These are phyloP conservation scores for Triticum timopheevii DNA, from an alignment of 176 grass and related monocot species.

Conservation along the genomic window DNA sequence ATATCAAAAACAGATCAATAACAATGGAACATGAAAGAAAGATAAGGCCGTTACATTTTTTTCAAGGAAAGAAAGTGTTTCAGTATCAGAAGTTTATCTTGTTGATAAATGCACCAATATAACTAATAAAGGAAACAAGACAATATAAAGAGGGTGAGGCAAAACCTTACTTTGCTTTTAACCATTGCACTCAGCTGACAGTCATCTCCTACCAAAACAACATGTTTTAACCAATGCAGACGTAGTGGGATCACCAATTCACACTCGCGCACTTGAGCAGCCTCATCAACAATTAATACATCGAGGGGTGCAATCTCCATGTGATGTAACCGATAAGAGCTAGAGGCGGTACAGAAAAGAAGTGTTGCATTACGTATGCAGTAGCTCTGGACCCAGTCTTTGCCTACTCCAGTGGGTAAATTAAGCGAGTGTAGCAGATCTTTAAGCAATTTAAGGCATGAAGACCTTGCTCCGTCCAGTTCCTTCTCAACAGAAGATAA, in stretches of 20 bases:
- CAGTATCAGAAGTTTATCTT: not conserved
- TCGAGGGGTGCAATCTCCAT: slow-evolving; percentile 41
- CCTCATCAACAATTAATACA: slow-evolving; percentile 78
- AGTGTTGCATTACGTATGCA: slow-evolving; percentile 63
- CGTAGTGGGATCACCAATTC: slow-evolving; percentile 67
- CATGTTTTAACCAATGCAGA: slow-evolving; percentile 55
- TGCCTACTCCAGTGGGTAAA: slow-evolving; percentile 26
- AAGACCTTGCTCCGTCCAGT: slow-evolving; percentile 31
- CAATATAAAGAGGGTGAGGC: not conserved
- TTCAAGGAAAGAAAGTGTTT: not conserved
- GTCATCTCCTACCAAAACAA: slow-evolving; percentile 77
- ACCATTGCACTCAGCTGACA: slow-evolving; percentile 65
- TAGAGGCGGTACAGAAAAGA: slow-evolving; percentile 69
- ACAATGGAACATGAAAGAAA: not conserved
- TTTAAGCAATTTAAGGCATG: slow-evolving; percentile 46
- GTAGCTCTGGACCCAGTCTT: slow-evolving; percentile 42
- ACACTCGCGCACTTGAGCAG: slow-evolving; percentile 73
- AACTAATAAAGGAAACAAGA: not conserved
- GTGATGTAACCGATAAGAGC: slow-evolving; percentile 62
- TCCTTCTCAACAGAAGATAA: slow-evolving; percentile 17
- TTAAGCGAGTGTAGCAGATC: slow-evolving; percentile 32
- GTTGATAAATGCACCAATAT: not conserved
- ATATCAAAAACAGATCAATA: not conserved
- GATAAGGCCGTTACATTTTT: not conserved
- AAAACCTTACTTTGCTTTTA: slow-evolving; percentile 62